A percentile compares a stretch with the other conserved stretches of the same genome.
Conservation (phyloP, 768 basidiomycete species). For the Leccinum fibrillosum region DNA sequence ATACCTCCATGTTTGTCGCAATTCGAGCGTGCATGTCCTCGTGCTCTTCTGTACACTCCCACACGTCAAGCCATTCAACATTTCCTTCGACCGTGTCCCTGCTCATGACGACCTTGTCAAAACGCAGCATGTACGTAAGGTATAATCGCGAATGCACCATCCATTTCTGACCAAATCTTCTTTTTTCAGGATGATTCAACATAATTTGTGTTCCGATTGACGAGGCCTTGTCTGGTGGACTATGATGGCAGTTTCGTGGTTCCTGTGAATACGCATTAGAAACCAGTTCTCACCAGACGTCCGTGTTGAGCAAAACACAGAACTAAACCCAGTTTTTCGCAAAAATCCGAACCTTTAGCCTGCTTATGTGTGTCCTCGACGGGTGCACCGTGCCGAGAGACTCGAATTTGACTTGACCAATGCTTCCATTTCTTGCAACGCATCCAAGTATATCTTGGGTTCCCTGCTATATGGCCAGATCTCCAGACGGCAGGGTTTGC, state of each 20-base stretch:
- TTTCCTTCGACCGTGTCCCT: not conserved
- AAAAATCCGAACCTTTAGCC: not conserved
- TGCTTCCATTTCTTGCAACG: not conserved
- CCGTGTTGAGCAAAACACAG: not conserved
- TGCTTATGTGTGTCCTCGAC: not conserved
- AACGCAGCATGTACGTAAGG: not conserved
- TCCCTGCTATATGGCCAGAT: not conserved
- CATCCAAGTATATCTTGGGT: not conserved
- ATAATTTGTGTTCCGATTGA: not conserved
- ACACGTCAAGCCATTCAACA: not conserved
- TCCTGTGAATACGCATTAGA: not conserved
- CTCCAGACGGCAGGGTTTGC: not conserved
- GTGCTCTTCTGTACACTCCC: not conserved
- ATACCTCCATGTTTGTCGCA: not conserved
- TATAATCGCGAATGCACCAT: not conserved
- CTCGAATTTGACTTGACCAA: not conserved
- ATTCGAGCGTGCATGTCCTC: not conserved
- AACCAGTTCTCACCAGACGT: not conserved
- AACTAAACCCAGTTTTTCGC: not conserved
- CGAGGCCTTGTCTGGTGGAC: not conserved
- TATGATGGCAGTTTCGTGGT: not conserved
- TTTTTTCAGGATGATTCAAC: too few species aligned
- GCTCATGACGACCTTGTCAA: not conserved
- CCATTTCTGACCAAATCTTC: not conserved
- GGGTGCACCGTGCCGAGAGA: not conserved